Evolutionary conservation across 2,329 filamentous ascomycete genomes (phyloP).

Genomic region (Colletotrichum camelliae): DNA sequence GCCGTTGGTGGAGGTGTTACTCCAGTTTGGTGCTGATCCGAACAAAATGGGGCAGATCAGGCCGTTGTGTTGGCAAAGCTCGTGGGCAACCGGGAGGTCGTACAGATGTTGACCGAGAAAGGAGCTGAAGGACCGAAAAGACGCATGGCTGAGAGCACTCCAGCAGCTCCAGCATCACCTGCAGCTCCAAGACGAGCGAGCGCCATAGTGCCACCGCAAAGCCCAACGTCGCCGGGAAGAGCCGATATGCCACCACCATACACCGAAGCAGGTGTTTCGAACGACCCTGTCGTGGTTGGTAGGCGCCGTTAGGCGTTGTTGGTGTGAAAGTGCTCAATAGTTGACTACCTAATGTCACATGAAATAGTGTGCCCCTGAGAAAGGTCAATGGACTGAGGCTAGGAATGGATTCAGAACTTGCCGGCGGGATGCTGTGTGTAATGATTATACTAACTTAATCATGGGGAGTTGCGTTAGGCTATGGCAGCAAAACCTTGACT

Average conservation of each 20-base stretch:
- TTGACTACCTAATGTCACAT: background rate
- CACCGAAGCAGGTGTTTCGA: background rate
- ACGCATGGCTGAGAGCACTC: background rate
- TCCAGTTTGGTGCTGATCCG: slow-evolving; percentile 22
- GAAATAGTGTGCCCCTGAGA: background rate
- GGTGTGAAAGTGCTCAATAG: background rate
- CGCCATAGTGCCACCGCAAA: background rate
- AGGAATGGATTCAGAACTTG: background rate
- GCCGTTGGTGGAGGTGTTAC: slow-evolving; percentile 10
- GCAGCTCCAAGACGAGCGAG: background rate
- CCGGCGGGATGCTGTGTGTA: background rate
- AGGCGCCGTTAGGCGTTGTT: background rate
- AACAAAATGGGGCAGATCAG: slow-evolving; percentile 15
- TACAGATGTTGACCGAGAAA: slow-evolving; percentile 3
- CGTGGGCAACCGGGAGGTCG: slow-evolving; percentile 3
- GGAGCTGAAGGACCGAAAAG: slow-evolving; percentile 8
- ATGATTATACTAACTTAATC: background rate
- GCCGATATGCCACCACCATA: background rate
- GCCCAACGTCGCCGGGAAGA: background rate
- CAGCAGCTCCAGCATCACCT: background rate
- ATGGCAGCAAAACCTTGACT: background rate
- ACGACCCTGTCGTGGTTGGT: background rate
- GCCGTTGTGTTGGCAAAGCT: slow-evolving; percentile 9
- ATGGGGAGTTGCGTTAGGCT: background rate
- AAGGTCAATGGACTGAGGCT: background rate